Evolutionary conservation across 1,139 yeast species (phyloP).

Genomic region (Geotrichum histeridarum): DNA sequence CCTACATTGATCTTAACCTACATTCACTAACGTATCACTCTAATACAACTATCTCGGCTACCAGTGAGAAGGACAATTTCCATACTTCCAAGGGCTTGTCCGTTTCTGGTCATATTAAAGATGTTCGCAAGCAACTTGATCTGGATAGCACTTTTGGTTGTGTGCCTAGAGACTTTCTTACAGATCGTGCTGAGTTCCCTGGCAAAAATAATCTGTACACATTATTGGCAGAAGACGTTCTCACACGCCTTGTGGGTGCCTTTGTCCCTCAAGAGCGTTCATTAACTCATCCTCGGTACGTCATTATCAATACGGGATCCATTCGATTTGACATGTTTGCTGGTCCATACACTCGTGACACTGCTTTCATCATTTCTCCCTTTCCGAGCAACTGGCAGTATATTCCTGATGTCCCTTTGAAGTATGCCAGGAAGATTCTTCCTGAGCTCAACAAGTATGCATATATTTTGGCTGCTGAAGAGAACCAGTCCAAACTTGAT

Average conservation of each 20-base stretch:
- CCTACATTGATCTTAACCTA: conserved; percentile 75
- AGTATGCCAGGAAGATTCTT: conserved; percentile 47
- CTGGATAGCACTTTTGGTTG: conserved; percentile 57
- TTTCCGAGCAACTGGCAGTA: conserved; percentile 74
- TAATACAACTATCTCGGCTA: conserved; percentile 28
- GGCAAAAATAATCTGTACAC: conserved; percentile 57
- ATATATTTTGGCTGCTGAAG: conserved; percentile 39
- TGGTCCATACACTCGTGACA: conserved; percentile 78
- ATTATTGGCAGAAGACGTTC: conserved; percentile 53
- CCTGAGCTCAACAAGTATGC: conserved; percentile 47
- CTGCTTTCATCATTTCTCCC: conserved; percentile 81
- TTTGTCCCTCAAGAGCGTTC: conserved; percentile 20
- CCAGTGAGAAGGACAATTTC: conserved; percentile 24
- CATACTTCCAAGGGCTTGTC: conserved; percentile 50
- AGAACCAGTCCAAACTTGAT: not conserved
- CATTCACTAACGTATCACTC: conserved; percentile 66
- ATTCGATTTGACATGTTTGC: conserved; percentile 81
- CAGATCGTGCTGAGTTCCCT: conserved; percentile 63
- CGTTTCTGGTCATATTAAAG: conserved; percentile 45
- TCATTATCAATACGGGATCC: conserved; percentile 82
- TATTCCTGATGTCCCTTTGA: conserved; percentile 48
- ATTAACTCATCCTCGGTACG: conserved; percentile 45
- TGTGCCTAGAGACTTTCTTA: conserved; percentile 60
- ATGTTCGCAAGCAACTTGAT: conserved; percentile 47
- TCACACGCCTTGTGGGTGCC: conserved; percentile 50